Evolutionary conservation across 2,329 filamentous ascomycete genomes (phyloP), one percentile per base, ranked within the genome.

Genomic region (Ascocoryne sarcoides): DNA sequence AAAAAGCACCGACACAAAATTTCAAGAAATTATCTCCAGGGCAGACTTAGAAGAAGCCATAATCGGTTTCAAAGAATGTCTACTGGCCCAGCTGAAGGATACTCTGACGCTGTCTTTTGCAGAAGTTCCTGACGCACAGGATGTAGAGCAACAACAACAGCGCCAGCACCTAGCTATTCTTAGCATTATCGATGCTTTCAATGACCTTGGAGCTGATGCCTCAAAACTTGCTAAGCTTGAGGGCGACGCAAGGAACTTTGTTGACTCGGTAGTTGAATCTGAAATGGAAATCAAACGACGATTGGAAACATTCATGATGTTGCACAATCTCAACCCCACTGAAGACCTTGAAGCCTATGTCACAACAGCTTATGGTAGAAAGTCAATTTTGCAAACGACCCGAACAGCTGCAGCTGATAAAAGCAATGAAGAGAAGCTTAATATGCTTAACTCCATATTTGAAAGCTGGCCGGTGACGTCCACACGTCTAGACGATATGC

Each of bases 121-220:
- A 42, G 8, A 32, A 32, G 18, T n/a, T n/a, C n/a, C n/a, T n/a
- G n/a, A n/a, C n/a, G n/a, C n/a, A n/a, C n/a, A n/a, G 23, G 12
- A 26, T 26, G 7, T 12, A 26, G 12, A 26, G 23, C 23, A 7
- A 26, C 23, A 26, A 12, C n/a, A n/a, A n/a, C 34, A 37, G 32
- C 30, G 14, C 12, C 14, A 45, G 26, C 36, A 47, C 21, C 16
- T 58, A 14, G 21, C 26, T 1, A 21, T 60, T 14, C 14, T 48
- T 14, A 42, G 46, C 15, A 49, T 49, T 21, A 42, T 59, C n/a
- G 43, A 52, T 30, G 52, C 53, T n/a, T 43, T 60, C 3, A 18
- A 44, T 30, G 31, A 44, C 8, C 28, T 56, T 2, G 39, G 39
- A 3, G 39, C 54, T 2, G 37, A 46, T 23, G 23, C 33, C 14